Percentiles rank a stretch among this genome's conserved stretches.
Conservation (phyloP, 2,329 filamentous ascomycete species). For the Aspergillus hiratsukae region DNA sequence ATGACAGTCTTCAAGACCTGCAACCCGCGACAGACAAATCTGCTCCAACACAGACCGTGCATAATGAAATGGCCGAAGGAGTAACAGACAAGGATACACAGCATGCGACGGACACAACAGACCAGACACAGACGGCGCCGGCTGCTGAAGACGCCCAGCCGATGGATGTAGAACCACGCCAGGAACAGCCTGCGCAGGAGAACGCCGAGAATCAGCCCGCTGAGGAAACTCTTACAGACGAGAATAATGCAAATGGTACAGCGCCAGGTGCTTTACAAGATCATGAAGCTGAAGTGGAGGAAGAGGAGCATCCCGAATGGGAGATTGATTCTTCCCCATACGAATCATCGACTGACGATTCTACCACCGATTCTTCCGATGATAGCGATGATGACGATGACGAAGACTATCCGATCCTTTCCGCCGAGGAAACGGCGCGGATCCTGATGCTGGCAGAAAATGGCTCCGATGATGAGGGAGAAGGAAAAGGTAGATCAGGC, state of each 20-base stretch:
- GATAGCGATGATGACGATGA: constrained; percentile 45
- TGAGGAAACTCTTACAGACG: not conserved
- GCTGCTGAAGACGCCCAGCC: constrained; percentile 12
- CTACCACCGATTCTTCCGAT: constrained; percentile 60
- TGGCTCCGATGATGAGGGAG: constrained; percentile 72
- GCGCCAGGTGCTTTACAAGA: constrained; percentile 8
- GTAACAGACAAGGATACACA: not conserved
- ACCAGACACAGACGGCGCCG: constrained; percentile 4
- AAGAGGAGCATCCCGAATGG: constrained; percentile 68
- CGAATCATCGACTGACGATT: constrained; percentile 58
- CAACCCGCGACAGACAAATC: constrained; percentile 8
- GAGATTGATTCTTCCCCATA: constrained; percentile 75
- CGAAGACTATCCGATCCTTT: constrained; percentile 66
- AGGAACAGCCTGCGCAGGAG: constrained; percentile 3
- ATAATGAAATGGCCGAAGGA: not conserved
- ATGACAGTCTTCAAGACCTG: constrained; percentile 13
- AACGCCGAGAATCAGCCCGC: constrained; percentile 3
- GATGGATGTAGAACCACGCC: constrained; percentile 26
- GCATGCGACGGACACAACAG: constrained; percentile 1
- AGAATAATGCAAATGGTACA: constrained; percentile 4
- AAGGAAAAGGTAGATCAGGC: constrained; percentile 44
- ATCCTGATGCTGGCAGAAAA: constrained; percentile 80
- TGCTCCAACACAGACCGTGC: not conserved
- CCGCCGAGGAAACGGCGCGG: constrained; percentile 75
- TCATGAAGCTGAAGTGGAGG: constrained; percentile 31